Base-by-base conservation (phyloP, 331 rosid species). In the Cydonia oblonga region DNA sequence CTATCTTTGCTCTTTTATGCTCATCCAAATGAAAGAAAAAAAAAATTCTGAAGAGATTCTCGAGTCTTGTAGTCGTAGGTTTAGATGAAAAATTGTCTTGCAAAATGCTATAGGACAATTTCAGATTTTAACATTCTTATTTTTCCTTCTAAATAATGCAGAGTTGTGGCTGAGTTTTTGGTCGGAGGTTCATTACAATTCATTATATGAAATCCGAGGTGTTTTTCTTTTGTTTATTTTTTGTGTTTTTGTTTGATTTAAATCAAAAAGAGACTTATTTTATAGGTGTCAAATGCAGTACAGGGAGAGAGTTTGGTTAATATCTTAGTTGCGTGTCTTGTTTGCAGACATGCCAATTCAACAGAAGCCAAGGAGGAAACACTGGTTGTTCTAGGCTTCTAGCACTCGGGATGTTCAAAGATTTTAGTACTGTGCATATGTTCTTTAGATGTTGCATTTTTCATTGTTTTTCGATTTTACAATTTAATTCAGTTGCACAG, bases 101-200 rank as follows among this genome's bases (percentile, higher is more conserved):
- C 19, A 54, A 54, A 54, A 20, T 54, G 60, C 24, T 20, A 16
- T 25, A 23, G 29, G 19, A 58, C 66, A 33, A 57, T 16, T 71
- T 58, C 75, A 75, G 28, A 13, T 9, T 46, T 32, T 59, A 20
- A 49, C 54, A 8, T 1, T 78, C 64, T 38, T 71, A 12, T 49
- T 44, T 74, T 66, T 59, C 23, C 30, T 74, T 81, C 73, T 33
- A 65, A 83, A 73, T 62, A 49, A 79, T 88, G 96, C 90, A 93
- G 98, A 87, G 71, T 74, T 93, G 76, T 93, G 98, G 97, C 84
- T 93, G 81, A 93, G 98, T 84, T 91, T 91, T 86, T 90, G 98
- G 98, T 89, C 97, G 42, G 98, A 93, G 87, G 90, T 93, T 75
- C 98, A 93, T 80, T 93, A 89, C 84, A 93, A 93, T 82, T 91